Conservation (phyloP, 768 basidiomycete genomes). For the Lanmaoa rubissima region DNA sequence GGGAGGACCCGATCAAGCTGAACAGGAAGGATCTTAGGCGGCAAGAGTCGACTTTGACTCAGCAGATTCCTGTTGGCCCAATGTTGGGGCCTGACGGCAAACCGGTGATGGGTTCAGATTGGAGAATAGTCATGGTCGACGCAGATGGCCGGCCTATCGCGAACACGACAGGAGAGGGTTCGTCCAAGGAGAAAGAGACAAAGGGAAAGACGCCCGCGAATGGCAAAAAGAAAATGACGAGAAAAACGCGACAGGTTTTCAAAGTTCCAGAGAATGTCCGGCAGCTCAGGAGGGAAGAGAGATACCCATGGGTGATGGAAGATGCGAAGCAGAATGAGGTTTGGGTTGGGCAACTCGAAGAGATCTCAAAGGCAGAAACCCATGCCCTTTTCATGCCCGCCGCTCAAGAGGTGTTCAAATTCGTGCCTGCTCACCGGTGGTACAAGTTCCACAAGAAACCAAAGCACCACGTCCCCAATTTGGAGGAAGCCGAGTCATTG, state of each 20-base stretch:
- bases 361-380: slow-evolving; percentile 64
- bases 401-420: slow-evolving; percentile 79
- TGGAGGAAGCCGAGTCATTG: slow-evolving; percentile 65
- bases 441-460: slow-evolving; percentile 91
- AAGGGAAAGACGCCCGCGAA: slow-evolving; percentile 45
- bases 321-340: slow-evolving; percentile 67
- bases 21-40: slow-evolving; percentile 80
- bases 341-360: slow-evolving; percentile 84
- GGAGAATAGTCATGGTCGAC: slow-evolving; percentile 79
- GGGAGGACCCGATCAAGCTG: slow-evolving; percentile 77
- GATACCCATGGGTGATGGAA: slow-evolving; percentile 92
- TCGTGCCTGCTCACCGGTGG: slow-evolving; percentile 85
- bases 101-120: slow-evolving; percentile 75
- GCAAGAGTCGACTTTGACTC: slow-evolving; percentile 37
- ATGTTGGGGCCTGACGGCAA: slow-evolving; percentile 86
- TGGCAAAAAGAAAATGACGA: slow-evolving; percentile 74
- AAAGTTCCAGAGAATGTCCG: slow-evolving; percentile 74
- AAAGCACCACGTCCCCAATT: slow-evolving; percentile 66
- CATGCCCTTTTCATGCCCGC: slow-evolving; percentile 85
- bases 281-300: slow-evolving; percentile 79
- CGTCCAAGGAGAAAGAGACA: slow-evolving; percentile 33
- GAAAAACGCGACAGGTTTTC: slow-evolving; percentile 82
- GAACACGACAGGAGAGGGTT: slow-evolving; percentile 30
- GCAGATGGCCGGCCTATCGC: slow-evolving; percentile 70
- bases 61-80: slow-evolving; percentile 57